These are phyloP conservation scores for Phaseolus coccineus DNA, from an alignment of 331 rosid species.

Conservation along the genomic window DNA sequence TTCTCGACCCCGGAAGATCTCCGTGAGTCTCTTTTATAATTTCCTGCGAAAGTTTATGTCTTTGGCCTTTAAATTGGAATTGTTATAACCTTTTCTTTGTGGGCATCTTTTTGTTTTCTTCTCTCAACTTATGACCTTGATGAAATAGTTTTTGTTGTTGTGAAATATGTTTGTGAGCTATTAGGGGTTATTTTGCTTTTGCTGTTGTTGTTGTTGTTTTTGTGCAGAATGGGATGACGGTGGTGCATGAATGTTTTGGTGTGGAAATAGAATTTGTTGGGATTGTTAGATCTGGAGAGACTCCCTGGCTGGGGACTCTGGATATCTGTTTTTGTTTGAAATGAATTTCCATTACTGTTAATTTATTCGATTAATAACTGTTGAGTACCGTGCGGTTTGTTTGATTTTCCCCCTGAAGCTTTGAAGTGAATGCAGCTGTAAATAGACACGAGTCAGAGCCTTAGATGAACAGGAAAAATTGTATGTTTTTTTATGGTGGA, in stretches of 20 bases:
- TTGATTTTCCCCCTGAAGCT: conserved; percentile 26
- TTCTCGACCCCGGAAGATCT: conserved; percentile 61
- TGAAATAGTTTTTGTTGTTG: conserved; percentile 17
- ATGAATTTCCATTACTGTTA: conserved; percentile 10
- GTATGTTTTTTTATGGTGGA: not conserved
- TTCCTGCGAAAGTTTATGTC: not conserved
- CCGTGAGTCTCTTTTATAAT: conserved; percentile 36
- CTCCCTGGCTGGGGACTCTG: not conserved
- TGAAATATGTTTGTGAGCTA: conserved; percentile 35
- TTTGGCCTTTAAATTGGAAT: not conserved
- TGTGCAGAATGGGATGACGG: not conserved
- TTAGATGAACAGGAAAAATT: not conserved
- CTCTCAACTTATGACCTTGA: not conserved
- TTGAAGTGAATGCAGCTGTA: conserved; percentile 14
- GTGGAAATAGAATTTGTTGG: conserved; percentile 6
- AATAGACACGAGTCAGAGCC: not conserved
- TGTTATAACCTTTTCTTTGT: not conserved
- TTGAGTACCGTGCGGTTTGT: not conserved
- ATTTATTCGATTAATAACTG: not conserved
- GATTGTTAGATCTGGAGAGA: conserved; percentile 44
- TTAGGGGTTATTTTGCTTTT: not conserved
- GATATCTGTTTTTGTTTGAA: conserved; percentile 13
- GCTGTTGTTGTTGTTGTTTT: not conserved
- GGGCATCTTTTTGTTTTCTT: not conserved
- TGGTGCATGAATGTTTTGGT: not conserved